These are phyloP conservation scores for Flaveria bidentis DNA, from an alignment of 129 eudicot species.

Conservation along the genomic window DNA sequence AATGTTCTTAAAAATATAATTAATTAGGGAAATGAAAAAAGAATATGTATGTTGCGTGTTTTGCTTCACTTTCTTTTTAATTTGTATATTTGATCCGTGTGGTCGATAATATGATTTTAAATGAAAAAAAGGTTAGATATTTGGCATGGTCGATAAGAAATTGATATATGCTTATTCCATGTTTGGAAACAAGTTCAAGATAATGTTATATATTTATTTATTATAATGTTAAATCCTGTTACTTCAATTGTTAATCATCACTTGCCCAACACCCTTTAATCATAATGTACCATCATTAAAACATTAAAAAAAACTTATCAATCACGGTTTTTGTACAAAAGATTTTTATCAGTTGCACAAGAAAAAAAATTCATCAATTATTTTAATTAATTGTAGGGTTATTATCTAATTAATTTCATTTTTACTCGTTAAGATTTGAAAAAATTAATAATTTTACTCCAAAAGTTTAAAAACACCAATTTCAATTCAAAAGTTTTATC, in stretches of 20 bases:
- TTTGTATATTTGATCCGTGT: slow-evolving; percentile 2
- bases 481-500: too few species aligned
- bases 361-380: too few species aligned
- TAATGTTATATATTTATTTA: background rate
- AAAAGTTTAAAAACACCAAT: too few species aligned
- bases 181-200: slow-evolving; percentile 9
- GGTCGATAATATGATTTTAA: slow-evolving; percentile 12
- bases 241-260: background rate
- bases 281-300: background rate
- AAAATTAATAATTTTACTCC: too few species aligned
- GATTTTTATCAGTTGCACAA: too few species aligned
- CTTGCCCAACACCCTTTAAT: background rate
- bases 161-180: slow-evolving; percentile 25
- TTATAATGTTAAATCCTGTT: slow-evolving; percentile 5
- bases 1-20: background rate
- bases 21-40: slow-evolving; percentile 15
- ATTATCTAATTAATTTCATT: too few species aligned
- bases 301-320: background rate
- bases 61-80: background rate
- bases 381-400: too few species aligned
- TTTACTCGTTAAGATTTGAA: too few species aligned
- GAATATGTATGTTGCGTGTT: slow-evolving; percentile 29
- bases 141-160: slow-evolving; percentile 31
- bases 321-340: background rate
- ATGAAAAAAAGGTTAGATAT: slow-evolving; percentile 10